Base-by-base conservation (phyloP, 164 flowering plant genomes). In the Kingdonia uniflora region DNA sequence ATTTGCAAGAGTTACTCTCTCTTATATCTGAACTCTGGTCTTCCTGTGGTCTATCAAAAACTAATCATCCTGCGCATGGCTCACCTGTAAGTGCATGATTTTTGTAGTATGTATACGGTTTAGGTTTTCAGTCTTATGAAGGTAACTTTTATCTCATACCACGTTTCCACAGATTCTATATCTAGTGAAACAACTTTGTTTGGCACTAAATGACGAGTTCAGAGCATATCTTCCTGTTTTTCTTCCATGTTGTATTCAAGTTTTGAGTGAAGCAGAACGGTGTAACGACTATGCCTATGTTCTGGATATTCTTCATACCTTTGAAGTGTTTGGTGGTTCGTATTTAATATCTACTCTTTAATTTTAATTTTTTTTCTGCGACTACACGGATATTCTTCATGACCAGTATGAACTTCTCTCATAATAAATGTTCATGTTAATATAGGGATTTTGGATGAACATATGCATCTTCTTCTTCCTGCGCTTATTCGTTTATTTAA, bases 401-500 rank as follows among this genome's bases (percentile, higher is more conserved):
- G n/a, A 29, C 8, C 8, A 29, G 35, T 29, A 29, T 4, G 35
- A 8, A 3, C 4, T 29, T 29, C 35, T 3, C 35, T 29, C 35
- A 29, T 29, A 3, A 29, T 29, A 8, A 3, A 8, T 29, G 8
- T 29, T 3, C 35, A 3, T 29, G 35, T 29, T 29, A 3, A 29
- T 50, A 35, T 56, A 94, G 99, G 99, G 48, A 84, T 89, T 35
- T 74, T 94, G 90, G 99, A 94, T 68, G 99, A 83, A 63, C 96
- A 87, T 70, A 89, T 94, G 99, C 99, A 89, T 77, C 76, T 94
- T n/a, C 90, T 94, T 63, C 80, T 89, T 66, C 99, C 99, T 49
- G 97, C 97, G 5, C 87, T 94, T 19, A 87, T 87, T 61, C 83
- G 96, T 11, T 73, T 94, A 61, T 85, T 94, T 58, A 89, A 87